phyloP scores from a whole-genome alignment of 129 eudicot species.

The Tagetes patula region DNA sequence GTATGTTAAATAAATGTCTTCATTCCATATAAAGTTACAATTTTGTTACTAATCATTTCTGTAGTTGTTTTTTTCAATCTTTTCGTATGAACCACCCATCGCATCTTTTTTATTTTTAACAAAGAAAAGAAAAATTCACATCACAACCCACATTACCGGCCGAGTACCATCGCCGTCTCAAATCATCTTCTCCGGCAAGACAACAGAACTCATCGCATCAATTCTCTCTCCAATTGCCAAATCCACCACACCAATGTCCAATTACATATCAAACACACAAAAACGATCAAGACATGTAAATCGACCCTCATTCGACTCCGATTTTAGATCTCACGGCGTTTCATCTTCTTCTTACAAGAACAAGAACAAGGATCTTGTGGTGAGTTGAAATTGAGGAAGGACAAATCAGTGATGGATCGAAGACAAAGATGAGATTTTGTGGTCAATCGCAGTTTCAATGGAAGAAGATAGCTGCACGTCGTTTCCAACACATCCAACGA shows the following conservation, averaged over 20 bases:
- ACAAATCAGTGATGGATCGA: conserved; percentile 40
- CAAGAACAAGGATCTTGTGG: conserved; percentile 27
- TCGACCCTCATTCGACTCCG: conserved; percentile 36
- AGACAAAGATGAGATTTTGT: conserved; percentile 49
- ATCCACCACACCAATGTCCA: conserved; percentile 40
- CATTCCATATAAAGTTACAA: no score
- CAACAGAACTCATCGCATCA: neutral
- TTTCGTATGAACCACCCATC: no score
- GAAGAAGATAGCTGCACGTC: conserved; percentile 78
- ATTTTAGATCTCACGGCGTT: conserved; percentile 65
- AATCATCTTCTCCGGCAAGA: no score
- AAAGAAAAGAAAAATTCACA: no score
- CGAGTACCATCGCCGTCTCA: no score
- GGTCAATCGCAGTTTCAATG: conserved; percentile 82
- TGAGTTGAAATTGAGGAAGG: conserved; percentile 54
- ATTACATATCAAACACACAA: conserved; percentile 60
- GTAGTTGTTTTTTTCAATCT: no score
- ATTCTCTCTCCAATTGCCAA: conserved; percentile 24
- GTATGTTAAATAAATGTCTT: no score
- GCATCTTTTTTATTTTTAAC: no score
- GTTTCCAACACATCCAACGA: no score
- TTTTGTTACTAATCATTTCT: no score
- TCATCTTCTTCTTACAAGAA: conserved; percentile 34
- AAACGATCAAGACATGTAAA: conserved; percentile 40
- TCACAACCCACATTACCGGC: no score